Evolutionary conservation across 306 rosid species (phyloP).

Genomic region (Lithocarpus polystachyus): DNA sequence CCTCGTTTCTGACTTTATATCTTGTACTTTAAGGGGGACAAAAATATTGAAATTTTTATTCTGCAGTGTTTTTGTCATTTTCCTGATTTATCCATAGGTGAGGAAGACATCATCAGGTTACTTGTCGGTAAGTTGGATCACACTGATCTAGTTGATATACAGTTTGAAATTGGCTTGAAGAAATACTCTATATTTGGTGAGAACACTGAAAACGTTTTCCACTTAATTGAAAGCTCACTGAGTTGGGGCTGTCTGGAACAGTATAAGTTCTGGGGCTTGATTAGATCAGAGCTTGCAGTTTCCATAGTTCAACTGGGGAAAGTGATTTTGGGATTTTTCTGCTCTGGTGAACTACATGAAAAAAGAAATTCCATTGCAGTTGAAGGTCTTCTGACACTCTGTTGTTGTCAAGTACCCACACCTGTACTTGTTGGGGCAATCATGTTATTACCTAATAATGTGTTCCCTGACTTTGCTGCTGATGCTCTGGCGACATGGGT

Average conservation of each 20-base stretch:
- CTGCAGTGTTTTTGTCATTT: too few species aligned
- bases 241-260: constrained; percentile 26
- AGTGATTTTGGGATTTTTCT: constrained; percentile 17
- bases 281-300: constrained; percentile 29
- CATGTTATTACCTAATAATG: constrained; percentile 30
- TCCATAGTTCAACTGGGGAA: constrained; percentile 21
- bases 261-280: constrained; percentile 30
- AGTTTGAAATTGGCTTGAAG: too few species aligned
- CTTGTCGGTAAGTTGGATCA: too few species aligned
- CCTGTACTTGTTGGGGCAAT: constrained; percentile 34
- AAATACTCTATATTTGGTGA: too few species aligned
- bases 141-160: too few species aligned
- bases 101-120: too few species aligned
- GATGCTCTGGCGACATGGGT: constrained; percentile 31
- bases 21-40: too few species aligned
- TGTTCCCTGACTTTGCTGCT: constrained; percentile 19
- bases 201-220: too few species aligned
- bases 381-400: constrained; percentile 26
- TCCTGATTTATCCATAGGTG: too few species aligned
- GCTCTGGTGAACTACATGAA: constrained; percentile 23
- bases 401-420: constrained; percentile 21
- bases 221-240: constrained; percentile 34
- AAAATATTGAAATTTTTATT: too few species aligned
- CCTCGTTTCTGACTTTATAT: too few species aligned
- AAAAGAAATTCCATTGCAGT: constrained; percentile 19